Base-by-base conservation (phyloP, 495 filamentous ascomycete genomes). In the Podospora appendiculata region DNA sequence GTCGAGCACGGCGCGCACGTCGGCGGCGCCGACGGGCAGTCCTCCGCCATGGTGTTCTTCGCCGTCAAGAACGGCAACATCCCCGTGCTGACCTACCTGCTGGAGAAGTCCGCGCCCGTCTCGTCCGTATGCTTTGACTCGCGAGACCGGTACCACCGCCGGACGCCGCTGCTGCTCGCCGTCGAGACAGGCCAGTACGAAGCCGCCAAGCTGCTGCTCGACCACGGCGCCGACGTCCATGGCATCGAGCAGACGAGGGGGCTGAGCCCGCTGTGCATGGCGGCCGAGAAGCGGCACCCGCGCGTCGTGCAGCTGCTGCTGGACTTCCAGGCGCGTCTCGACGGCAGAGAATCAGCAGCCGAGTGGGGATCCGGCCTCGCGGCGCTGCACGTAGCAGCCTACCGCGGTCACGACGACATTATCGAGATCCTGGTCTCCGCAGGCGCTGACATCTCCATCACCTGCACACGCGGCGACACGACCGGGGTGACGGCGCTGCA, bases 81-180 rank as follows among this genome's bases (percentile, higher is more conserved):
- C 39, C 48, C 38, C 3, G 25, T 51, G 2, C 48, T 51, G 7
- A 11, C 10, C 8, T 43, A 42, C 11, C 19, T 51, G 3, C 19
- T 51, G 17, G 48, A 43, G 16, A 16, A 41, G 9, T 51, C 48
- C 1, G 36, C 48, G 10, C 48, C 48, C 4, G 48, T 51, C 2
- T 43, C 41, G 3, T 42, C 39, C 10, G 18, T 17, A 1, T 51
- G 48, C 39, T 45, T 14, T 25, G 43, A 45, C 3, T 45, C 43
- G 43, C 17, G 17, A 1, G 43, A 45, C 13, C 43, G 43, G 6
- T 14, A 18, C 8, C 5, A 14, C 2, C 34, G 10, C 2, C 0
- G 25, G 43, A 88, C 82, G 8, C 85, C 84, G 3, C 70, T 88
- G 3, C 69, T 72, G 32, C 51, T 85, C 12, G 79, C 84, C 4